Percentiles rank a stretch among this genome's conserved stretches.
phyloP scores from a whole-genome alignment of 257 asterid genomes.

The Apocynum venetum region DNA sequence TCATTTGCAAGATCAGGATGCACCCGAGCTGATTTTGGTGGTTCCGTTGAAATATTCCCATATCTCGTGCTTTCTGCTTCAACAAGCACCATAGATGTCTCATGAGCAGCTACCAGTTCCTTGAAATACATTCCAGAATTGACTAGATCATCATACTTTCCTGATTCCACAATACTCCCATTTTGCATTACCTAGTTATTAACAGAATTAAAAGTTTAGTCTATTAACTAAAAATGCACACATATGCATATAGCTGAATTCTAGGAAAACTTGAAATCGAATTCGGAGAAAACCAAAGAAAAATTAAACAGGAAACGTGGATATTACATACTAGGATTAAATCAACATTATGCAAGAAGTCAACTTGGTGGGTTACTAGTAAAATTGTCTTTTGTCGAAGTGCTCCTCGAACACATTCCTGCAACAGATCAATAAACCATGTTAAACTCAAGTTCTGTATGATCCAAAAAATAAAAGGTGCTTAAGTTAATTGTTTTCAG shows the following conservation, averaged over 20 bases:
- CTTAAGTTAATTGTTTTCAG: background rate
- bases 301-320: background rate
- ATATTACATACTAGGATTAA: slow-evolving; percentile 60
- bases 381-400: slow-evolving; percentile 73
- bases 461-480: background rate
- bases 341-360: slow-evolving; percentile 94
- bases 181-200: slow-evolving; percentile 81
- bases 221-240: no score
- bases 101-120: slow-evolving; percentile 82
- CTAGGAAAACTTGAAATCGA: background rate
- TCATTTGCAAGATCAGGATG: slow-evolving; percentile 45
- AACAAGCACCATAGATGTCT: slow-evolving; percentile 88
- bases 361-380: slow-evolving; percentile 98
- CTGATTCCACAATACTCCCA: slow-evolving; percentile 80
- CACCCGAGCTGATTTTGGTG: slow-evolving; percentile 32
- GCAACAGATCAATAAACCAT: slow-evolving; percentile 19
- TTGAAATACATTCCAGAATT: slow-evolving; percentile 65
- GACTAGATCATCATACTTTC: slow-evolving; percentile 61
- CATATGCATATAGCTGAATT: background rate
- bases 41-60: slow-evolving; percentile 24
- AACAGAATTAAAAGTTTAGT: background rate
- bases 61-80: slow-evolving; percentile 59
- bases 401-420: slow-evolving; percentile 89
- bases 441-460: background rate
- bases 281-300: background rate